Evolutionary conservation across 306 rosid species (phyloP), one percentile per base, ranked within the genome.

Genomic region (Vachellia collinsii): DNA sequence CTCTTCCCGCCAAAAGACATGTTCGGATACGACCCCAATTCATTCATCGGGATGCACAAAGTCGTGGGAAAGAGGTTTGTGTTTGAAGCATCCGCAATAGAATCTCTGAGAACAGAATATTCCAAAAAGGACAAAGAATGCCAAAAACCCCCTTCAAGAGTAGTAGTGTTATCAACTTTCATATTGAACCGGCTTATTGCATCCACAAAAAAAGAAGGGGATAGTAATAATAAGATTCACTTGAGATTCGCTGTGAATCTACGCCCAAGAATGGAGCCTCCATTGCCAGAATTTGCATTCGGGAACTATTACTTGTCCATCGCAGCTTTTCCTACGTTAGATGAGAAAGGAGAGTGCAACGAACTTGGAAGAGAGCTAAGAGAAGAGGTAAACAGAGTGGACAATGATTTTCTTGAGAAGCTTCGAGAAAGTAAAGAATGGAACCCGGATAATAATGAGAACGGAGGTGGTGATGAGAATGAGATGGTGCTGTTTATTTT

Each of bases 1-100:
- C 74, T 88, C 5, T 90, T 90, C 77, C 94, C 90, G 1, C 82
- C 89, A 3, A 82, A 66, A 66, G 48, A 77, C 17, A 58, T 48
- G 17, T 36, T 54, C 0, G 76, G 83, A 43, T 82, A 6, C n/a
- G 73, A 76, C 66, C 58, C 88, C 1, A 3, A 72, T 1, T 13
- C 16, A 0, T 48, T 42, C 7, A 79, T 85, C 16, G 22, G 34
- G 13, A 85, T 11, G 66, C 38, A 59, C 8, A 76, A 76, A 5
- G 47, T 74, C n/a, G 58, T 51, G 7, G 58, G 58, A 51, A 51
- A 17, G 7, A 4, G 58, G 20, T 51, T 51, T 7, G 58, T 51
- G 1, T 51, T 51, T 51, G 58, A 51, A 51, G 58, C 58, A 51
- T 51, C 58, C 7, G 20, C 6, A 16, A 51, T 51, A 51, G 58